phyloP scores from a whole-genome alignment of 1,284 basidiomycete species.

The Amylostereum areolatum region DNA sequence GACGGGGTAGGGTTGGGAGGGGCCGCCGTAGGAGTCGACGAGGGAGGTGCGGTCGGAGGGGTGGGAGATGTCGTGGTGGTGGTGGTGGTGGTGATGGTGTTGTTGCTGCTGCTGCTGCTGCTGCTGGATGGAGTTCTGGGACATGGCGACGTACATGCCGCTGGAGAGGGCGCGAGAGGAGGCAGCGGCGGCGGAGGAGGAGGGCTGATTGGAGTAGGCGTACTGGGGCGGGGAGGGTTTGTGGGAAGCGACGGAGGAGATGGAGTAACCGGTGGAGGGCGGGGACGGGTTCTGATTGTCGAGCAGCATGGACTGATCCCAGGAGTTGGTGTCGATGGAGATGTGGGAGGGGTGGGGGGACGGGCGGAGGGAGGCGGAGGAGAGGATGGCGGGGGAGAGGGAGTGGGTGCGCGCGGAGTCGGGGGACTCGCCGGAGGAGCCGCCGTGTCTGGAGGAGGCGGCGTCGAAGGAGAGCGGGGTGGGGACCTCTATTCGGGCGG shows the following conservation, averaged over 20 bases:
- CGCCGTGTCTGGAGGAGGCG: slow-evolving; percentile 19
- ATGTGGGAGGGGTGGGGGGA: slow-evolving; percentile 37
- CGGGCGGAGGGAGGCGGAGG: slow-evolving; percentile 29
- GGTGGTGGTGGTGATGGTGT: too few relatives aligned
- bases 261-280: slow-evolving; percentile 32
- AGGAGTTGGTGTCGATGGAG: slow-evolving; percentile 40
- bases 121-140: slow-evolving; percentile 7
- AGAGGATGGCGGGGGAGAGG: slow-evolving; percentile 25
- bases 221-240: slow-evolving; percentile 23
- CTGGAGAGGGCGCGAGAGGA: slow-evolving; percentile 31
- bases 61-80: slow-evolving; percentile 28
- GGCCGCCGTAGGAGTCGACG: slow-evolving; percentile 27
- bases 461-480: slow-evolving; percentile 3
- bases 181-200: slow-evolving; percentile 25
- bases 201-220: slow-evolving; percentile 24
- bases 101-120: not conserved
- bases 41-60: slow-evolving; percentile 35
- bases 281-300: slow-evolving; percentile 36
- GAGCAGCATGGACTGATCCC: slow-evolving; percentile 56
- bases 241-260: slow-evolving; percentile 32
- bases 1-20: slow-evolving; percentile 26
- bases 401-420: slow-evolving; percentile 28
- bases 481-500: slow-evolving; percentile 9
- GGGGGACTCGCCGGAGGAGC: slow-evolving; percentile 25
- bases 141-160: slow-evolving; percentile 29